Base-by-base conservation (phyloP, 2,329 filamentous ascomycete species). In the Epichloe elymi region DNA sequence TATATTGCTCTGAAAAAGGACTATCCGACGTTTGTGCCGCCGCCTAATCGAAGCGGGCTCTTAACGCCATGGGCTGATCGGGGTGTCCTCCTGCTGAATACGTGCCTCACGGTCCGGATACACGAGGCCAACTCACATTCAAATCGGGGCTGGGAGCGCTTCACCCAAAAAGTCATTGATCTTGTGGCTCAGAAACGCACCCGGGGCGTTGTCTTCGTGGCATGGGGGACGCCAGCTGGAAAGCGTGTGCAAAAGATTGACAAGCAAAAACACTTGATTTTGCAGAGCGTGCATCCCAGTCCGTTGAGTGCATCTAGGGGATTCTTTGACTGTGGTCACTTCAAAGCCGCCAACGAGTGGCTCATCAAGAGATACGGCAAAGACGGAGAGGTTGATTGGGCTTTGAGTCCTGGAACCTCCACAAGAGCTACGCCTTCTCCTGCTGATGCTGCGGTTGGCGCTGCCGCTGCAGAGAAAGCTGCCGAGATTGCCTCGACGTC, bases 51-150 rank as follows among this genome's bases (percentile, higher is more conserved):
- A 38, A 82, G 82, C 41, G 93, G 93, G 11, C 78, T 95, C 0
- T 76, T 98, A 19, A 96, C 84, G 0, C 88, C 90, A 0, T 98
- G 93, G 93, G 91, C 93, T 1, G 86, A 96, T 59, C 84, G 86
- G 48, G 93, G 93, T 46, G 90, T 98, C 5, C 76, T 98, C 41
- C 77, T 98, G 70, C 78, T 98, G 57, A 98, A 98, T 66, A 94
- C 93, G 1, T 95, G 89, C 65, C 74, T 98, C 51, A 98, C 93
- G 0, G 93, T 98, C 17, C 86, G 88, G 23, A 88, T 88, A 0
- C 86, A 94, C 63, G 82, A 94, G 59, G 83, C 93, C 45, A 91
- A 93, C 65, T 87, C 82, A 30, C 93, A 98, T 67, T 74, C 85
- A 3, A 85, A 85, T 60, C 83, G 83, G 56, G 93, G 93, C 15